Percentiles rank a stretch among this genome's conserved stretches.
phyloP scores from a whole-genome alignment of 2,329 filamentous ascomycete species.

The Niveomyces coronatus region DNA sequence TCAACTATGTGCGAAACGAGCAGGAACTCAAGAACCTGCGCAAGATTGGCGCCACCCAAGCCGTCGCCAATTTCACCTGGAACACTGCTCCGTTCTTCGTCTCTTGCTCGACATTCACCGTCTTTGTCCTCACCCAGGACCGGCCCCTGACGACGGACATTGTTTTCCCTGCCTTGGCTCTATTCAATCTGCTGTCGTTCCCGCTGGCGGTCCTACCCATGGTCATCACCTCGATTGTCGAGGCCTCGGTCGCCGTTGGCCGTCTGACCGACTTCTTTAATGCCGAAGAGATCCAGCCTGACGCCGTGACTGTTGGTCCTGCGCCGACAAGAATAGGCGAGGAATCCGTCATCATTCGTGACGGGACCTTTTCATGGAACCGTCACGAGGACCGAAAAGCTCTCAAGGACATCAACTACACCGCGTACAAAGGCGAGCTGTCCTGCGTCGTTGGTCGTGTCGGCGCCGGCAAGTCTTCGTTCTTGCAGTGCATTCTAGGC shows the following conservation, averaged over 20 bases:
- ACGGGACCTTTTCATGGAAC: constrained; percentile 93
- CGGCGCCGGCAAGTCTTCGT: constrained; percentile 89
- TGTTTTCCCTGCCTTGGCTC: constrained; percentile 80
- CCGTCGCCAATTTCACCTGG: constrained; percentile 96
- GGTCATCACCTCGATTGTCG: constrained; percentile 94
- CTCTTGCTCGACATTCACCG: constrained; percentile 89
- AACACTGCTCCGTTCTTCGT: constrained; percentile 95
- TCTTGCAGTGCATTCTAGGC: constrained; percentile 79
- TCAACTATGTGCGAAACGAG: constrained; percentile 93
- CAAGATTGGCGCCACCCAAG: constrained; percentile 90
- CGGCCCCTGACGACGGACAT: constrained; percentile 83
- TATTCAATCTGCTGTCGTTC: constrained; percentile 95
- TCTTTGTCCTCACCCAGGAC: constrained; percentile 80
- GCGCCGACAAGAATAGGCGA: constrained; percentile 69
- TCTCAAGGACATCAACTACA: constrained; percentile 77
- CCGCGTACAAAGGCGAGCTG: constrained; percentile 83
- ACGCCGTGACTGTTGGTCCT: constrained; percentile 64
- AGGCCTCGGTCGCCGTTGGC: constrained; percentile 84
- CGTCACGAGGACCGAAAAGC: constrained; percentile 62
- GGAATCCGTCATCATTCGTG: constrained; percentile 71
- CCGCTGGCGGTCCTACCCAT: constrained; percentile 89
- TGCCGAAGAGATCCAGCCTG: constrained; percentile 80
- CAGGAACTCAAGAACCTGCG: constrained; percentile 89
- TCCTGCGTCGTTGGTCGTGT: constrained; percentile 90
- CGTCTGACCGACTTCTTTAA: constrained; percentile 76